phyloP scores from a whole-genome alignment of 2,329 filamentous ascomycete species.

The Colletotrichum scovillei region DNA sequence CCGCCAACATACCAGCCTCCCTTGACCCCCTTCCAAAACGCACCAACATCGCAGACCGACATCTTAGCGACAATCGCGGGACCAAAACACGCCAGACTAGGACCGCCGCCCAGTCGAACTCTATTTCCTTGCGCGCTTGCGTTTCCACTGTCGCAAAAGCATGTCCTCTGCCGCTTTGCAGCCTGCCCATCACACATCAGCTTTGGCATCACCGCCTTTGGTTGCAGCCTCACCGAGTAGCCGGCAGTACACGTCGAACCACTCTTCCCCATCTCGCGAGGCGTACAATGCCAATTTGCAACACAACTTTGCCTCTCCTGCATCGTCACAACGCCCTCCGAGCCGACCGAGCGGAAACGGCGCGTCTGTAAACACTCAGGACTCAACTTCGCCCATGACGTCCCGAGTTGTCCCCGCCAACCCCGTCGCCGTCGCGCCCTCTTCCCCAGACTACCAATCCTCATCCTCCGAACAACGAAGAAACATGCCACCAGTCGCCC shows the following conservation, averaged over 20 bases:
- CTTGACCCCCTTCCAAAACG: slow-evolving; percentile 24
- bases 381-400: slow-evolving; percentile 57
- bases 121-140: slow-evolving; percentile 20
- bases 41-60: slow-evolving; percentile 25
- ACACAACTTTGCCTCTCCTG: slow-evolving; percentile 57
- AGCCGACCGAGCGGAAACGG: slow-evolving; percentile 64
- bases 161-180: slow-evolving; percentile 72
- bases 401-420: slow-evolving; percentile 59
- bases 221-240: slow-evolving; percentile 54
- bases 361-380: slow-evolving; percentile 46
- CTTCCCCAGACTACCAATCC: slow-evolving; percentile 55
- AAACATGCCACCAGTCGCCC: slow-evolving; percentile 77
- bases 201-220: slow-evolving; percentile 61
- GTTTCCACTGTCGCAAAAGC: slow-evolving; percentile 56
- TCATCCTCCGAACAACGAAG: slow-evolving; percentile 63
- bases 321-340: slow-evolving; percentile 65
- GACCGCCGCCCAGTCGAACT: slow-evolving; percentile 19
- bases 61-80: slow-evolving; percentile 27
- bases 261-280: slow-evolving; percentile 65
- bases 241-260: slow-evolving; percentile 63
- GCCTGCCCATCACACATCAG: slow-evolving; percentile 64
- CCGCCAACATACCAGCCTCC: slow-evolving; percentile 25
- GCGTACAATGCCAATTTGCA: slow-evolving; percentile 66
- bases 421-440: slow-evolving; percentile 52
- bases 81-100: slow-evolving; percentile 32